These are phyloP conservation scores for Hysterangium stoloniferum DNA, from an alignment of 768 basidiomycete genomes.

Conservation along the genomic window DNA sequence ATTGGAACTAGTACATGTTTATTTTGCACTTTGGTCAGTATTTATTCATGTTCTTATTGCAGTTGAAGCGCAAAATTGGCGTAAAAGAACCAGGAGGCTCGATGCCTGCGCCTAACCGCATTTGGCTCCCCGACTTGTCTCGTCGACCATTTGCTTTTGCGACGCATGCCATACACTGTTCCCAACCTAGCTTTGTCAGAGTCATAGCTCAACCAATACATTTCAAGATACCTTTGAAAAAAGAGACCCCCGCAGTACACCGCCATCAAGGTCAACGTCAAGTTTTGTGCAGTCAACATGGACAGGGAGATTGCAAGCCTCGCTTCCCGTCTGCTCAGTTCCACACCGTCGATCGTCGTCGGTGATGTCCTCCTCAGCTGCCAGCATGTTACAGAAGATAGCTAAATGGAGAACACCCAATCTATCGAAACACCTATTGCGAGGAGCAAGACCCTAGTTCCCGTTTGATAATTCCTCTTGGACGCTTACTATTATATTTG, in stretches of 20 bases:
- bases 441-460: too few relatives aligned
- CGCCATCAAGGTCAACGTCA: background rate
- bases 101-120: constrained; percentile 40
- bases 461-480: too few relatives aligned
- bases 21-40: background rate
- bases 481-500: too few relatives aligned
- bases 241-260: too few relatives aligned
- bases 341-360: constrained; percentile 6
- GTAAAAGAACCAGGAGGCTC: constrained; percentile 48
- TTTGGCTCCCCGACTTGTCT: constrained; percentile 26
- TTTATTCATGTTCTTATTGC: constrained; percentile 18
- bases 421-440: too few relatives aligned
- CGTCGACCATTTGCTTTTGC: constrained; percentile 50
- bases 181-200: constrained; percentile 49
- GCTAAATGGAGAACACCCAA: constrained; percentile 8
- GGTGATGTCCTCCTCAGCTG: constrained; percentile 14
- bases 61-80: constrained; percentile 61
- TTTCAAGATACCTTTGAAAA: constrained; percentile 2
- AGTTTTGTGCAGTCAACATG: background rate
- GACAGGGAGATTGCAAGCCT: background rate
- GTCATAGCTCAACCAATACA: constrained; percentile 26
- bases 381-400: constrained; percentile 15
- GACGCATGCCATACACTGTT: constrained; percentile 44
- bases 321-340: background rate
- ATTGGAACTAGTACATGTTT: constrained; percentile 64